These are phyloP conservation scores for Aspergillus persii DNA, from an alignment of 2,329 filamentous ascomycete genomes.

Conservation along the genomic window DNA sequence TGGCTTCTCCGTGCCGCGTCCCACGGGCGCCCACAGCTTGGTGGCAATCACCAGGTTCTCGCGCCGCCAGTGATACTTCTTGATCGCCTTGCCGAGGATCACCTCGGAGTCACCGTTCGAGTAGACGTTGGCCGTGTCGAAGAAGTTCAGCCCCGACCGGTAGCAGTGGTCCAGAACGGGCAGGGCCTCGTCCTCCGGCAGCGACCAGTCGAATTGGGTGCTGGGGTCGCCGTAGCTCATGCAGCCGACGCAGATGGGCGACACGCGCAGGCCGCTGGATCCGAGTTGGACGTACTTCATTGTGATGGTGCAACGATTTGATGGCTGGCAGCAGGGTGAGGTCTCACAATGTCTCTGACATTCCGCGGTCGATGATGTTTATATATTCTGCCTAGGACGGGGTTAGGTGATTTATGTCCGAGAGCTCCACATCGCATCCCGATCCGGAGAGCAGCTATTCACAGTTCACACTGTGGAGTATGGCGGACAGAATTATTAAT, in stretches of 20 bases:
- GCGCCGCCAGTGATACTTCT: slow-evolving; percentile 57
- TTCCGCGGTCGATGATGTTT: not conserved
- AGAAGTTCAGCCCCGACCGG: slow-evolving; percentile 28
- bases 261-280: slow-evolving; percentile 24
- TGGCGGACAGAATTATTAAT: not conserved
- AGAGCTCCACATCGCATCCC: not conserved
- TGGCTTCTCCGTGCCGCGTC: slow-evolving; percentile 30
- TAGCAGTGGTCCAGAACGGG: slow-evolving; percentile 29
- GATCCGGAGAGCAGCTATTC: too few relatives aligned
- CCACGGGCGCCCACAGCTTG: slow-evolving; percentile 50
- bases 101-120: slow-evolving; percentile 56
- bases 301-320: not conserved
- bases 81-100: slow-evolving; percentile 57
- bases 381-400: not conserved
- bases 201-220: slow-evolving; percentile 20
- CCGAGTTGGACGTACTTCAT: slow-evolving; percentile 29
- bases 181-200: slow-evolving; percentile 26
- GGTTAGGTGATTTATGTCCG: not conserved
- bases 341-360: not conserved
- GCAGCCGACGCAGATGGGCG: slow-evolving; percentile 25
- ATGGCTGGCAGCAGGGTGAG: not conserved
- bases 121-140: slow-evolving; percentile 47
- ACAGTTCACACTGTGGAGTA: too few relatives aligned
- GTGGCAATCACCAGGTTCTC: slow-evolving; percentile 58
- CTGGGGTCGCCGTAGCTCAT: slow-evolving; percentile 26